Base-by-base conservation (phyloP, 495 filamentous ascomycete species). In the Aspergillus taichungensis region DNA sequence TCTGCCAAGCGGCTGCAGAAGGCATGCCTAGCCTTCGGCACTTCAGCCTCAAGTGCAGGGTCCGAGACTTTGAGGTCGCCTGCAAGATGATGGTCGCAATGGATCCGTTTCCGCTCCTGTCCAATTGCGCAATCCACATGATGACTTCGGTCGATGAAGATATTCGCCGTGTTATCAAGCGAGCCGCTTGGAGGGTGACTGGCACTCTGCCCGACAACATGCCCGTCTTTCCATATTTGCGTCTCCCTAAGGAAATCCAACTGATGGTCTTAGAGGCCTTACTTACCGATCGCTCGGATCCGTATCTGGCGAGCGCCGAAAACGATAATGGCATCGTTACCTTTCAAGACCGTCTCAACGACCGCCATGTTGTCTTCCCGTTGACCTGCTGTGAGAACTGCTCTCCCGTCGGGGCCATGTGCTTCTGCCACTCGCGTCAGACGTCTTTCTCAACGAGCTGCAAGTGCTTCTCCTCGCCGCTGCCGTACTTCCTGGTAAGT, bases 231-330 rank as follows among this genome's bases (percentile, higher is more conserved):
- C 55, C 51, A 0, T 63, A 52, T 37, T 35, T 46, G 30, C 37
- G 47, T 11, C 51, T 63, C n/a, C 60, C 60, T 6, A 53, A 52
- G 30, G 60, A 63, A 38, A 42, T 63, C 11, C 57, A 63, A 40
- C 41, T 52, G 14, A 42, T 59, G 43, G 37, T 63, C 33, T 50
- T 61, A 6, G 51, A 60, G 27, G 28, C 53, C 29, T 31, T 55
- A 10, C 36, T 63, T 18, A 40, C 47, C 27, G 39, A 46, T 34
- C 49, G 47, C 13, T 33, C 33, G 3, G 57, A 57, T 34, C 46
- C 55, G 1, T 53, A 34, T 35, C 32, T 59, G 14, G 37, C 35
- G 11, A 10, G 34, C 8, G 13, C 46, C 1, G 42, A 50, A 6
- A 40, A 40, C 29, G 30, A 37, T 10, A 8, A 31, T 5, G 45